Base-by-base conservation (phyloP, 2,329 filamentous ascomycete species). In the Aquanectria penicillioides region DNA sequence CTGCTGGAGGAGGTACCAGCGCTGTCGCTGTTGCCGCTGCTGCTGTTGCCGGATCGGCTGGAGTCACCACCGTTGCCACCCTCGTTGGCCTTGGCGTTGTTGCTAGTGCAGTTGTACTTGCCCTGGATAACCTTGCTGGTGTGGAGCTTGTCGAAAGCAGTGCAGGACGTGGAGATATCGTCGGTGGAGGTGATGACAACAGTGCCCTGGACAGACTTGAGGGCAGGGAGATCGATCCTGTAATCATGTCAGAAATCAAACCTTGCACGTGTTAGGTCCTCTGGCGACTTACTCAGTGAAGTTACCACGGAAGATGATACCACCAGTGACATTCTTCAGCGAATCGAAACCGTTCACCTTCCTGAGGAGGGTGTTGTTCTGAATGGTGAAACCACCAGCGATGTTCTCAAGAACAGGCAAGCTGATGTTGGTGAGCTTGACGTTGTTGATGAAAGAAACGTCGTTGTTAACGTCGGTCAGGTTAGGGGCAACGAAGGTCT, bases 241-340 rank as follows among this genome's bases (percentile, higher is more conserved):
- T n/a, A 13, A 3, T 11, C 7, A 13, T 15, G 31, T 65, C 40
- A 69, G 61, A 15, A 18, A 4, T 15, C 6, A 31, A 8, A 4
- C 3, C 12, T 22, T 18, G 13, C 26, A n/a, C n/a, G n/a, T n/a
- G n/a, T n/a, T n/a, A n/a, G n/a, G n/a, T n/a, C n/a, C n/a, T n/a
- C n/a, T n/a, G n/a, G n/a, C n/a, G n/a, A 86, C 92, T 83, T 84
- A 96, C 93, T 86, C 82, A 63, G 87, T 84, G 78, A 97, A 96
- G 81, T 88, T 90, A 71, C 95, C 95, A 70, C 89, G 88, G 76
- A 97, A 87, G 76, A 93, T 89, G 73, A 98, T 83, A 70, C 92
- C 93, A 80, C 94, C 94, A 64, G 83, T 85, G 58, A 97, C 86
- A 53, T 81, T 85, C 73, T 85, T 73, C 23, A 99, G 85, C 64